Evolutionary conservation across 2,329 filamentous ascomycete species (phyloP), one percentile per base, ranked within the genome.

Genomic region (Calcarisporium arbuscula): DNA sequence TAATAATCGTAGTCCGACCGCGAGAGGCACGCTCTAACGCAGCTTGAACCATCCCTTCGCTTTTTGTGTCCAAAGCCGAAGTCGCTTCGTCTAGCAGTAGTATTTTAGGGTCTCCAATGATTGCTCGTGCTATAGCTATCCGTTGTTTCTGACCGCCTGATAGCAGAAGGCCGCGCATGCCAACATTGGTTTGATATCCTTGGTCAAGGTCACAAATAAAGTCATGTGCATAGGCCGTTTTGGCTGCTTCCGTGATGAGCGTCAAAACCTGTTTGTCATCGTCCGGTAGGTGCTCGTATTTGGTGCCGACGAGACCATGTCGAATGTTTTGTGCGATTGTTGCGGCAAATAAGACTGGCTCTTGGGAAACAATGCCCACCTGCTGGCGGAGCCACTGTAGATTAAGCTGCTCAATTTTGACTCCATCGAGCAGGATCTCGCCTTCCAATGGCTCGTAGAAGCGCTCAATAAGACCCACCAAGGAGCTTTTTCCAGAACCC

Each of bases 401-500:
- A 26, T 69, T 59, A 11, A 68, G 45, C 6, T 56, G 49, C 4
- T 32, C 33, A 18, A 70, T 56, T 18, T 63, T 49, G 16, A 51
- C 45, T 3, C 52, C 53, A n/a, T 61, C 65, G 4, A 69, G 48
- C 3, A 41, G 39, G 10, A 72, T 57, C 3, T 42, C 39, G 0
- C 68, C 68, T 4, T 28, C 26, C 2, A 31, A 10, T 11, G 43
- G 47, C 3, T 40, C 4, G 47, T 84, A 85, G 77, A 79, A 85
- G 12, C 80, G 63, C 48, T 84, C 75, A 4, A 85, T 53, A 3
- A 85, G 54, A 0, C 74, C 77, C 1, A 84, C 70, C 11, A 85
- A 72, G 0, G 80, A 85, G 32, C 75, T 81, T 52, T 85, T 86
- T 0, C 82, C 81, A 5, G 70, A 76, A 0, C 81, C 81, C 4